Evolutionary conservation across 257 asterid genomes (phyloP), one percentile per base, ranked within the genome.

Genomic region (Cruciata laevipes): DNA sequence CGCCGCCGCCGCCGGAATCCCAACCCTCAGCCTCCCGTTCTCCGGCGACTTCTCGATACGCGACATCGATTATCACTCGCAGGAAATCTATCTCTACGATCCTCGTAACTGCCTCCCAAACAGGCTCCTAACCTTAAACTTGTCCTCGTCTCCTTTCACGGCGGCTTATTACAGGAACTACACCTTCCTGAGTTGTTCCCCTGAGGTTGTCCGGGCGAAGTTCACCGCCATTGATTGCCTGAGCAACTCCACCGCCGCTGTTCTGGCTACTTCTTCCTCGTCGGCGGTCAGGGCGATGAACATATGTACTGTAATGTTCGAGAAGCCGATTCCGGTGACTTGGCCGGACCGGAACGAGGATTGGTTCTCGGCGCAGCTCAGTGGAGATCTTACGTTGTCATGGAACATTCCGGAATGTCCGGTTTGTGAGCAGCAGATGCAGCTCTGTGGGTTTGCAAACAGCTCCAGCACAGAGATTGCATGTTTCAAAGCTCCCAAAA

Each of bases 151-250:
- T n/a, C 92, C 95, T 53, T 91, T 85, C 74, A 52, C 2, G 14
- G 61, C 79, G n/a, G 51, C 65, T 14, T 77, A 56, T 72, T 69
- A 74, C 16, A 63, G 55, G 32, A 83, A 75, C 62, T 83, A 74
- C 74, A 89, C 90, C 25, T 80, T 91, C 74, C 78, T 91, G 24
- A 80, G 81, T 24, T 91, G 96, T 61, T 80, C 95, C 20, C 57
- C 82, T 0, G 86, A 59, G 40, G 30, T 24, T 1, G 44, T 57
- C 0, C 18, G 27, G 44, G 44, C 77, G 52, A 69, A 68, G 11
- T 72, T 72, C 37, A 64, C 77, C 11, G 47, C 61, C 59, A 79
- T 90, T 27, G 76, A 68, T 58, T 90, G 97, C 82, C 88, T 90
- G 4, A 81, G 96, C 83, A 86, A 86, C 69, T 71, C 84, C n/a